A percentile compares a stretch with the other conserved stretches of the same genome.
Evolutionary conservation across 179 eudicot species (phyloP).

Genomic region (Beta macrorhiza): DNA sequence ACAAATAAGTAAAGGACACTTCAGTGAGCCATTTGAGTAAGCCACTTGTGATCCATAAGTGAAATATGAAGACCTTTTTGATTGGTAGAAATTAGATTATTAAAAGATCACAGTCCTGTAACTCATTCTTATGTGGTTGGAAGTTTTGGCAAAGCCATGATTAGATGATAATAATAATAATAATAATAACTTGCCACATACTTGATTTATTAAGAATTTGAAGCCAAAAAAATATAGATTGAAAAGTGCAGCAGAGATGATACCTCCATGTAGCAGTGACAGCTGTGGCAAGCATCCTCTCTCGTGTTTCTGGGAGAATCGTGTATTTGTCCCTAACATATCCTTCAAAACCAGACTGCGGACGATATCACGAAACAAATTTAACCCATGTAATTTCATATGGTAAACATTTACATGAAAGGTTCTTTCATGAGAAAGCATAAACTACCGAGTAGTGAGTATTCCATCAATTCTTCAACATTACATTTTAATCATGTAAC

Average conservation of each 20-base stretch:
- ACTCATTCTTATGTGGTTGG: background rate
- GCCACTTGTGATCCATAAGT: background rate
- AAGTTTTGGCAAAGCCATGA: background rate
- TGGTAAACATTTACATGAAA: background rate
- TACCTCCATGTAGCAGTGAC: constrained; percentile 94
- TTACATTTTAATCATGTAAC: background rate
- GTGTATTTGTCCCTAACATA: constrained; percentile 79
- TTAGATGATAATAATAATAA: background rate
- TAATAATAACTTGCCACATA: background rate
- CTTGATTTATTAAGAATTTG: background rate
- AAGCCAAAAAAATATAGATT: background rate
- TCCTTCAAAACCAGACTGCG: constrained; percentile 98
- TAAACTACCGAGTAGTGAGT: background rate
- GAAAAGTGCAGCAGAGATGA: background rate
- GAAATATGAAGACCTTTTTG: background rate
- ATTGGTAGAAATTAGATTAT: background rate
- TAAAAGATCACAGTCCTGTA: background rate
- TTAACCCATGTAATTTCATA: too few species aligned
- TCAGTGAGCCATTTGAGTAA: background rate
- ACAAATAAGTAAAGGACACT: background rate
- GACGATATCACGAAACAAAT: background rate
- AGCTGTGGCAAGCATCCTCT: constrained; percentile 91
- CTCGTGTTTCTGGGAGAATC: constrained; percentile 83
- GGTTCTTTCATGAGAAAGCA: background rate
- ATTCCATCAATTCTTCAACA: background rate